A percentile compares a stretch with the other conserved stretches of the same genome.
Conservation (phyloP, 805 yeast genomes). For the Monosporozyma siamensis region DNA sequence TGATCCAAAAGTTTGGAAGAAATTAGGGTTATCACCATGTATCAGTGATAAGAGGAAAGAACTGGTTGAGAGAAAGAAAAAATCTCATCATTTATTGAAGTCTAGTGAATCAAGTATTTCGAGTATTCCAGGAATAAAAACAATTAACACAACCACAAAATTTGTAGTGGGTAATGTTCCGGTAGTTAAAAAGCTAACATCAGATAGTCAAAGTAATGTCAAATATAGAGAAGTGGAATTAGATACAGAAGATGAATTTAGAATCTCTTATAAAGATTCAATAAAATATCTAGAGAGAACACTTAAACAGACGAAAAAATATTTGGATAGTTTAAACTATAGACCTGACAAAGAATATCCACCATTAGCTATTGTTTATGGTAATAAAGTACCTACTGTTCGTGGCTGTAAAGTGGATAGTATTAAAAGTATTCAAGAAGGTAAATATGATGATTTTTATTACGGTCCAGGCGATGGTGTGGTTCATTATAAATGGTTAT, state of each 20-base stretch:
- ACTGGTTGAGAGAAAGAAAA: conserved; percentile 6
- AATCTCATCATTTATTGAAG: neutral
- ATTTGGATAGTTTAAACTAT: conserved; percentile 45
- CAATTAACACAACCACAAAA: conserved; percentile 7
- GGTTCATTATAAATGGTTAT: conserved; percentile 68
- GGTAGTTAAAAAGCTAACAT: conserved; percentile 6
- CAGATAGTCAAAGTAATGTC: conserved; percentile 1
- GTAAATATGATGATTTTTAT: conserved; percentile 64
- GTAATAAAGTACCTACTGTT: conserved; percentile 76
- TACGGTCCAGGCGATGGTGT: conserved; percentile 95
- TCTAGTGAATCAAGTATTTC: neutral
- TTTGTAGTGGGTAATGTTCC: conserved; percentile 9
- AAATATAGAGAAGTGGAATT: conserved; percentile 7
- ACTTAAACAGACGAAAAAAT: conserved; percentile 49
- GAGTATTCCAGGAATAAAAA: neutral
- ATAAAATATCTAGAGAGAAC: conserved; percentile 56
- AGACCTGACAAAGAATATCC: conserved; percentile 54
- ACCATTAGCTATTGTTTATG: conserved; percentile 75
- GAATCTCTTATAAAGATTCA: conserved; percentile 41
- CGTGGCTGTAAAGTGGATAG: conserved; percentile 65
- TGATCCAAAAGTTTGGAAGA: conserved; percentile 72
- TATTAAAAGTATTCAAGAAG: conserved; percentile 52
- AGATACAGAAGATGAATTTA: conserved; percentile 14
- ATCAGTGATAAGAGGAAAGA: conserved; percentile 35
- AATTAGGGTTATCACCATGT: conserved; percentile 65